Evolutionary conservation across 106 monocot genomes (phyloP), one percentile per base, ranked within the genome.

Genomic region (Dendrobium chrysotoxum): DNA sequence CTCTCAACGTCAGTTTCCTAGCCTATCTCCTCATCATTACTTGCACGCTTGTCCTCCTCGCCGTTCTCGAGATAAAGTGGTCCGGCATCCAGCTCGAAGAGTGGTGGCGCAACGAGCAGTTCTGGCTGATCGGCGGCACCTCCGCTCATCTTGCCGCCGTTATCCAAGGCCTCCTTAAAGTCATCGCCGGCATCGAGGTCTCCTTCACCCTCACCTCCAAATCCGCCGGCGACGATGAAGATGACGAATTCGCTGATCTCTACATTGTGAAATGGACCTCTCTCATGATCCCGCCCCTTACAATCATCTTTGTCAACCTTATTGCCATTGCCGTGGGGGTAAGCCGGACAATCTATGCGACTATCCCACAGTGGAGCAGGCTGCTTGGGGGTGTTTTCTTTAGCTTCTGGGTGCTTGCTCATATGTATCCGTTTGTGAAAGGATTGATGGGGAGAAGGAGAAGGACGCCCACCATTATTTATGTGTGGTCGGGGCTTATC

Each of bases 161-260:
- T 4, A 26, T 93, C 4, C 93, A 93, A 50, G 93, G 93, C 50
- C 66, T 93, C 13, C 84, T 93, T 4, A 98, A 98, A 75, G 98
- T 98, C 15, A 78, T 98, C 42, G 98, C 98, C 8, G 98, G 98
- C 1, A 87, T 98, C n/a, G 98, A 98, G 79, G 95, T 98, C 58
- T 98, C 98, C 8, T 98, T 98, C 94, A 98, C 98, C 1, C 91
- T 98, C 25, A 98, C 98, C 20, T 95, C 98, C 0, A 98, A 98
- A 79, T 95, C 98, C 4, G 85, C 58, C 15, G 98, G 95, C 9
- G 98, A 98, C 18, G 98, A 98, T 30, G 91, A 80, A 9, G 86
- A 98, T 50, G 98, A 98, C 47, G 98, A 98, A 76, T 98, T 84
- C 80, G 95, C 95, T 0, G 98, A 98, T 28, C 95, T 98, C 40